These are phyloP conservation scores for Blumeriella jaapii DNA, from an alignment of 2,329 filamentous ascomycete species.

Conservation along the genomic window DNA sequence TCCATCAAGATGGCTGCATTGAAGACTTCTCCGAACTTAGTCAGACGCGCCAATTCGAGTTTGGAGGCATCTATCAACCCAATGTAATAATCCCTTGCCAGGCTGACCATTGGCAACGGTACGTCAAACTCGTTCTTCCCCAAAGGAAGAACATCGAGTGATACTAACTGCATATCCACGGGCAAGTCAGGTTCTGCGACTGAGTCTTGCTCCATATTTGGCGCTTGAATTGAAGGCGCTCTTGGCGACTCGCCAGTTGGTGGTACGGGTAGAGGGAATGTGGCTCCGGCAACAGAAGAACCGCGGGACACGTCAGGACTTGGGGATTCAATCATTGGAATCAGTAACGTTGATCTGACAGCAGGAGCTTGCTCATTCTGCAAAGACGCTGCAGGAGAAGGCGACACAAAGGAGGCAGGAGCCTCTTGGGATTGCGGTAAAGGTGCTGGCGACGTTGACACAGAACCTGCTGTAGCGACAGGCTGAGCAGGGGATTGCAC, in stretches of 20 bases:
- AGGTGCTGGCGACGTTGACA: too few relatives aligned
- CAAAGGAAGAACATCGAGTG: conserved; percentile 1
- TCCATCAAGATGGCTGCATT: conserved; percentile 31
- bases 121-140: conserved; percentile 36
- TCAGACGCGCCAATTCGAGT: conserved; percentile 32
- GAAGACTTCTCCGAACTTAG: conserved; percentile 33
- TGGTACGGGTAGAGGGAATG: too few relatives aligned
- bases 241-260: too few relatives aligned
- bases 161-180: not conserved
- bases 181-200: too few relatives aligned
- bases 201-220: too few relatives aligned
- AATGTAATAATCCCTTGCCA: conserved; percentile 40
- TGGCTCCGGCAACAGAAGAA: too few relatives aligned
- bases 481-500: too few relatives aligned
- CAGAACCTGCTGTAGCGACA: too few relatives aligned
- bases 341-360: not conserved
- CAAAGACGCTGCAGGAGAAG: not conserved
- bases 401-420: not conserved
- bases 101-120: conserved; percentile 45
- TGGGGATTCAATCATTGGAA: not conserved
- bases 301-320: not conserved
- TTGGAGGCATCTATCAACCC: conserved; percentile 36
- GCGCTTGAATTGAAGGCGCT: not conserved
- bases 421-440: too few relatives aligned
- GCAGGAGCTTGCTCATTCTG: not conserved